Evolutionary conservation across 2,329 filamentous ascomycete genomes (phyloP), one percentile per base, ranked within the genome.

Genomic region (Dothideomycetidae sp.): DNA sequence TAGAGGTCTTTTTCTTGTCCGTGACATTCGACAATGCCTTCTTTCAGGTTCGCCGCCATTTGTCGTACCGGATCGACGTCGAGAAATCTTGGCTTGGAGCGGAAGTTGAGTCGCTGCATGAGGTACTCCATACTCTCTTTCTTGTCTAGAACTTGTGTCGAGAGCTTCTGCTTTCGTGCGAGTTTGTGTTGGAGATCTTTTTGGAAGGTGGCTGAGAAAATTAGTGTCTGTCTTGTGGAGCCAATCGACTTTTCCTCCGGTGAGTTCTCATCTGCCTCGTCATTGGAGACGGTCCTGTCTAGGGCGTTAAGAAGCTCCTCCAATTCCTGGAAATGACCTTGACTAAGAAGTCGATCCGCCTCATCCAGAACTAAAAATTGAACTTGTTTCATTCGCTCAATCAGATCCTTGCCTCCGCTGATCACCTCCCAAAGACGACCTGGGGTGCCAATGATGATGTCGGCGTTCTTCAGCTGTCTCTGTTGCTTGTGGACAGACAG

Each of bases 1-100:
- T 88, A 96, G 7, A 98, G 73, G 57, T 98, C 90, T 72, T 98
- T 98, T 55, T 98, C 90, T 60, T 85, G 86, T 4, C 84, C 83
- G 28, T 75, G 79, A 52, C 90, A 98, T 60, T 96, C 85, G 18
- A 98, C 73, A 29, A 98, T 68, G 1, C 86, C 86, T 61, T 98
- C 90, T 45, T 80, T 83, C 4, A 98, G 66, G 2, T 77, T 74
- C 12, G 78, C 69, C 0, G 90, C 86, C 81, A 98, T 92, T 51
- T 93, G 85, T 5, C 77, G 79, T 1, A 80, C 66, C 0, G 90
- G 90, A 51, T 94, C 93, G 41, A 84, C 80, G 53, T 98, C 90
- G 45, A 98, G 75, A 51, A 92, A 94, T 49, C 81, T 85, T 2
- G 90, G 90, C 48, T 78, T 75, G 35, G 81, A 75, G 16, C 78